phyloP scores from a whole-genome alignment of 768 basidiomycete genomes.

The Crassisporium funariophilum region DNA sequence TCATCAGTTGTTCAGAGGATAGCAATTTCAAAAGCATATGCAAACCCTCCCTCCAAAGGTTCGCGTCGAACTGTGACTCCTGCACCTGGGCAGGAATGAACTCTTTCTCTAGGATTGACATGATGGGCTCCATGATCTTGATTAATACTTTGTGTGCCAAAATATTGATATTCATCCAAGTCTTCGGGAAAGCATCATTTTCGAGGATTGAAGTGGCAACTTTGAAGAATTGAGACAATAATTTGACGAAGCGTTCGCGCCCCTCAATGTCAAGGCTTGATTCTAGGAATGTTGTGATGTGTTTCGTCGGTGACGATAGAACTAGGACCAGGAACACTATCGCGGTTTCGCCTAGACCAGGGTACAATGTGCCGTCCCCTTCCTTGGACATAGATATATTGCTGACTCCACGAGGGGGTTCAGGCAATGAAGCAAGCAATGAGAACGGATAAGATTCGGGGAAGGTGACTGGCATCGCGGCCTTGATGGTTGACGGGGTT shows the following conservation, averaged over 20 bases:
- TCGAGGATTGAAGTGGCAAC: conserved; percentile 80
- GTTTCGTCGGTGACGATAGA: conserved; percentile 74
- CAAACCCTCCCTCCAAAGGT: conserved; percentile 82
- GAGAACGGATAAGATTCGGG: conserved; percentile 95
- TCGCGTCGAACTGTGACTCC: conserved; percentile 68
- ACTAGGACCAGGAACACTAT: conserved; percentile 83
- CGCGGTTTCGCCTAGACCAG: conserved; percentile 82
- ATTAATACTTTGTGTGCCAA: conserved; percentile 86
- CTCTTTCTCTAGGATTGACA: conserved; percentile 72
- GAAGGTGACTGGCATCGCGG: conserved; percentile 76
- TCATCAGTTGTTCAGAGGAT: conserved; percentile 88
- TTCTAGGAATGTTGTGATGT: conserved; percentile 79
- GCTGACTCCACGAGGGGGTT: conserved; percentile 45
- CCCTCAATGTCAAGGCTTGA: conserved; percentile 88
- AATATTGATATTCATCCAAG: conserved; percentile 91
- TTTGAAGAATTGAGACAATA: conserved; percentile 79
- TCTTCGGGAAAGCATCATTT: conserved; percentile 85
- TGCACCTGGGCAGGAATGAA: conserved; percentile 76
- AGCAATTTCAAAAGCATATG: conserved; percentile 82
- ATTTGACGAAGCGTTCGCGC: conserved; percentile 67
- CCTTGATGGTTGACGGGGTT: conserved; percentile 57
- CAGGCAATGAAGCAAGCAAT: conserved; percentile 68
- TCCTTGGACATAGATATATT: conserved; percentile 44
- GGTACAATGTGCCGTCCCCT: conserved; percentile 60
- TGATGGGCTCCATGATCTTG: conserved; percentile 84